These are phyloP conservation scores for Ceratocystis destructans DNA, from an alignment of 2,329 filamentous ascomycete species.

Conservation along the genomic window DNA sequence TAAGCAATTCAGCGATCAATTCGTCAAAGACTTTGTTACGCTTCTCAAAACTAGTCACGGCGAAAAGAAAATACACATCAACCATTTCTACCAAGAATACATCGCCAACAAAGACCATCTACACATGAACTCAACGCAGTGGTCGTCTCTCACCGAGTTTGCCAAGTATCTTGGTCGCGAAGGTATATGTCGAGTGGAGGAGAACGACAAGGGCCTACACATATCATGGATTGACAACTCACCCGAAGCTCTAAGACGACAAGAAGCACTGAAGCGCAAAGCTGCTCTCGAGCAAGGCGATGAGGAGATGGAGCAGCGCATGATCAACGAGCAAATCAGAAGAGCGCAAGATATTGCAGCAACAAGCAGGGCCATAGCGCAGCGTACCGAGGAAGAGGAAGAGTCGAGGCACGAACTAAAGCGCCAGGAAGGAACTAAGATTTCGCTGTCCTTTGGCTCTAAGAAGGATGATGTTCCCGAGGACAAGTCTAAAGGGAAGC, in stretches of 20 bases:
- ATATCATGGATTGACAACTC: constrained; percentile 87
- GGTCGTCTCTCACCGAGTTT: constrained; percentile 79
- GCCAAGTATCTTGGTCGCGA: constrained; percentile 75
- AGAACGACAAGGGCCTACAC: constrained; percentile 71
- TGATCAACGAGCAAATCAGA: constrained; percentile 73
- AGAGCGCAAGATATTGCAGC: constrained; percentile 52
- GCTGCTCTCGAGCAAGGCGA: constrained; percentile 82
- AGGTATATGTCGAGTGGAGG: constrained; percentile 79
- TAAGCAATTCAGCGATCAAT: constrained; percentile 67
- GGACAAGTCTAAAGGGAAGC: constrained; percentile 17
- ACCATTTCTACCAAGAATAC: constrained; percentile 91
- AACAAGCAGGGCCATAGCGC: constrained; percentile 30
- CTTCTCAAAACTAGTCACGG: constrained; percentile 73
- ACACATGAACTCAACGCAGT: constrained; percentile 89
- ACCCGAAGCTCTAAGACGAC: constrained; percentile 65
- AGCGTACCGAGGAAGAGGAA: constrained; percentile 30
- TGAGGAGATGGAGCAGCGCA: constrained; percentile 72
- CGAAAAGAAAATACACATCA: constrained; percentile 78
- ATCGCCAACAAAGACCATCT: constrained; percentile 78
- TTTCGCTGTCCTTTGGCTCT: constrained; percentile 53
- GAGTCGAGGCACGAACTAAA: constrained; percentile 37
- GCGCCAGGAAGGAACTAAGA: constrained; percentile 58
- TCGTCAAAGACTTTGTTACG: constrained; percentile 63
- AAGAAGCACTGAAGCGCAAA: constrained; percentile 69
- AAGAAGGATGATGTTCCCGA: constrained; percentile 25